phyloP scores from a whole-genome alignment of 306 rosid species.

The Castanospermum australe region DNA sequence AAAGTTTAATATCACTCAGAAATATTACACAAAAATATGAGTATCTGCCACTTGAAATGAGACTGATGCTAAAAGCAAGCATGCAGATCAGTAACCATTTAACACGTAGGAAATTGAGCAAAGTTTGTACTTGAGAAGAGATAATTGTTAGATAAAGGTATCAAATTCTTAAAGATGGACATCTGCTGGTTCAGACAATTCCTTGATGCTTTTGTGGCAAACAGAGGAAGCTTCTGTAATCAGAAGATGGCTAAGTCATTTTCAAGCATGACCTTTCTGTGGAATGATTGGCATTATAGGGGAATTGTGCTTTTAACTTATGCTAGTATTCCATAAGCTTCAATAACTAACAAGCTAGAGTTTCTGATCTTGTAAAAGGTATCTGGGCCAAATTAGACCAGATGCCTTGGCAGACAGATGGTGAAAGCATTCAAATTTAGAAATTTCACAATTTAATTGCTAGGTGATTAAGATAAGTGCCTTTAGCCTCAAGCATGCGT shows the following conservation, averaged over 20 bases:
- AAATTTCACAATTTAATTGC: background rate
- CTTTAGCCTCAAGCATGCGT: conserved; percentile 6
- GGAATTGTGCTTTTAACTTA: background rate
- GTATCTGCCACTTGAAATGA: background rate
- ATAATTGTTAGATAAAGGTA: conserved; percentile 7
- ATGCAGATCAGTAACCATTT: background rate
- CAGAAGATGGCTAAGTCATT: conserved; percentile 1
- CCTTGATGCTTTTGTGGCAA: background rate
- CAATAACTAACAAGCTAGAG: background rate
- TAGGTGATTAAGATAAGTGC: background rate
- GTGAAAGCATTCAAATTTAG: background rate
- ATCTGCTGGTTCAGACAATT: background rate
- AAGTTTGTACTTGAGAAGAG: background rate
- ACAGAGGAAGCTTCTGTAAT: background rate
- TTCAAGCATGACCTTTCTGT: background rate
- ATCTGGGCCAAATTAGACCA: background rate
- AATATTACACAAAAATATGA: background rate
- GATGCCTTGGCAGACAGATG: conserved; percentile 13
- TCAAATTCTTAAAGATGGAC: conserved; percentile 16
- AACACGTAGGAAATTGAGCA: background rate
- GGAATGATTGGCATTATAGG: background rate
- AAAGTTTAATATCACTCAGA: background rate
- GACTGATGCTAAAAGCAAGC: background rate
- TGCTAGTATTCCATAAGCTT: background rate
- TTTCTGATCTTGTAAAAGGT: background rate